Evolutionary conservation across 352 stramenopile species (phyloP), one percentile per base, ranked within the genome.

Genomic region (Phytopythium chamaehyphon): DNA sequence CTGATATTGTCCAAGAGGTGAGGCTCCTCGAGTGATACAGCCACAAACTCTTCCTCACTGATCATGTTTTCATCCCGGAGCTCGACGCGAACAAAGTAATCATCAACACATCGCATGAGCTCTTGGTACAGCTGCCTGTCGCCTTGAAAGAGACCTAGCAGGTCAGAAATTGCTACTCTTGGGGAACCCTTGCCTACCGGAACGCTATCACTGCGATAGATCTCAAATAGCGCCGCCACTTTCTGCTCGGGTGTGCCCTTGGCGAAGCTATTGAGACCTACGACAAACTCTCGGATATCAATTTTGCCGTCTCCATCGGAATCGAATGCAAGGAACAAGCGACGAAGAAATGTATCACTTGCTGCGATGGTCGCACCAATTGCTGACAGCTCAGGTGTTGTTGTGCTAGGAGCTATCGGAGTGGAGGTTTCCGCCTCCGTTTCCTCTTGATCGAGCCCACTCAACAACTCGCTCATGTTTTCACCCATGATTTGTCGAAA

Each of bases 261-360:
- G 18, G 69, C 64, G 47, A 81, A 71, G 22, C 55, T 55, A 49
- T 77, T 74, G 46, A 81, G 58, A 0, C 70, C 70, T 3, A 81
- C 54, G 43, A 81, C 62, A 44, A 81, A 81, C 59, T 81, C 70
- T 33, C 64, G 63, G 44, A 81, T 72, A 55, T 81, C 66, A 47
- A 81, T 76, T 12, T 63, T 64, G 37, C 70, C 66, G 22, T 80
- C 66, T 16, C 66, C 58, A 24, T 80, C 70, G n/a, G 37, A 43
- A 51, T 76, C 70, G 46, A 81, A 77, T 24, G 62, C 61, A 11
- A 57, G 40, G 53, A 77, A 81, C 33, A 81, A 54, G 2, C 70
- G 70, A 7, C 57, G 52, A n/a, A 77, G 37, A 19, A 81, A 74
- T 12, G 70, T 70, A 33, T 74, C 64, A 44, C 64, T 75, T n/a